Percentiles rank a stretch among this genome's conserved stretches.
phyloP scores from a whole-genome alignment of 2,329 filamentous ascomycete species.

The Proliferodiscus dingleyae region DNA sequence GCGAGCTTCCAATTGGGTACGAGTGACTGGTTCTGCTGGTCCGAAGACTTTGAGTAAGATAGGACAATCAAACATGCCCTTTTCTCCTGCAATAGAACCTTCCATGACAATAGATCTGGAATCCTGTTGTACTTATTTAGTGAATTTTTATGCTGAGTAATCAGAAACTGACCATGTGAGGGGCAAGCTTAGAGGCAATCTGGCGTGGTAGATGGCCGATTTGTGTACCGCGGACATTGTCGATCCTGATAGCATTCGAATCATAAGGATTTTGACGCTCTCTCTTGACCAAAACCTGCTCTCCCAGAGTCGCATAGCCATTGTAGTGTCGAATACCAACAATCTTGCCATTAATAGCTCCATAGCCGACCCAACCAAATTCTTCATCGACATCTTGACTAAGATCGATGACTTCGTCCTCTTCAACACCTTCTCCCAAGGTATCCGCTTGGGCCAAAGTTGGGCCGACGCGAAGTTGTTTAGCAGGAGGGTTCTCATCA shows the following conservation, averaged over 20 bases:
- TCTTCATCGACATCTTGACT: constrained; percentile 30
- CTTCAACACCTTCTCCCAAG: constrained; percentile 19
- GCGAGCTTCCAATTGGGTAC: constrained; percentile 50
- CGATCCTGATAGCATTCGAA: constrained; percentile 69
- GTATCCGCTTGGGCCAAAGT: constrained; percentile 17
- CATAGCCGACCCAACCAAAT: constrained; percentile 26
- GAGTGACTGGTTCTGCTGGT: constrained; percentile 49
- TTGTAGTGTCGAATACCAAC: constrained; percentile 54
- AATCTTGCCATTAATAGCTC: constrained; percentile 40
- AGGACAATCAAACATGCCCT: constrained; percentile 67
- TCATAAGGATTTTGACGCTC: constrained; percentile 69
- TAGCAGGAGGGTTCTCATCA: constrained; percentile 22
- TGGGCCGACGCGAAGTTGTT: constrained; percentile 25
- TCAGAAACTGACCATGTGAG: constrained; percentile 55
- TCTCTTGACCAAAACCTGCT: constrained; percentile 57
- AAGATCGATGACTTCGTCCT: constrained; percentile 27
- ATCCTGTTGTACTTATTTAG: constrained; percentile 39
- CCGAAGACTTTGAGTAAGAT: constrained; percentile 66
- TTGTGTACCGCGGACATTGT: constrained; percentile 69
- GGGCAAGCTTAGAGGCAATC: constrained; percentile 66
- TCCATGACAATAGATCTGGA: constrained; percentile 58
- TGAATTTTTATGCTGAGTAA: background rate
- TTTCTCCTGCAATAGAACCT: constrained; percentile 62
- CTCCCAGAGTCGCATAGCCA: constrained; percentile 57
- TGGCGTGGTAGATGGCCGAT: constrained; percentile 72